Percentiles rank a stretch among this genome's conserved stretches.
Conservation (phyloP, 2,329 filamentous ascomycete species). For the Xylariomycetidae sp. region DNA sequence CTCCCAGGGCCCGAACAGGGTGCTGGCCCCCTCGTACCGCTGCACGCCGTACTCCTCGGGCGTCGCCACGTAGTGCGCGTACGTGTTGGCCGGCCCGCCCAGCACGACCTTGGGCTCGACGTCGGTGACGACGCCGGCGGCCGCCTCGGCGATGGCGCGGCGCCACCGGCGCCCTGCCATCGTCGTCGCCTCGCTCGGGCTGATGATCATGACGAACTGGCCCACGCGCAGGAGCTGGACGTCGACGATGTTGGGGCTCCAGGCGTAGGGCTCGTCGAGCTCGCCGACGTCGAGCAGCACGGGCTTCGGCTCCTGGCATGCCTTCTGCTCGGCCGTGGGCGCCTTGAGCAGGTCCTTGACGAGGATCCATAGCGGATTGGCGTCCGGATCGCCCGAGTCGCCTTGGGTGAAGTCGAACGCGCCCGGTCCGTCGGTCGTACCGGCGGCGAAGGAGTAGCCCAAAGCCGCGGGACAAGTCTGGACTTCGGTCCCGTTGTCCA, state of each 20-base stretch:
- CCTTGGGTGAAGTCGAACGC: slow-evolving; percentile 87
- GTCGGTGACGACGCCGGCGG: slow-evolving; percentile 33
- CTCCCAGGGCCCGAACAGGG: slow-evolving; percentile 78
- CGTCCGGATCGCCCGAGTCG: slow-evolving; percentile 62
- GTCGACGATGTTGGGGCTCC: slow-evolving; percentile 86
- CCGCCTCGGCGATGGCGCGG: slow-evolving; percentile 57
- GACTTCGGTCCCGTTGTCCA: slow-evolving; percentile 66
- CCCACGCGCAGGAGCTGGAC: slow-evolving; percentile 79
- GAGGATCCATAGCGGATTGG: slow-evolving; percentile 72
- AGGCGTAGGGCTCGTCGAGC: slow-evolving; percentile 68
- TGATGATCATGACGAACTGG: slow-evolving; percentile 79
- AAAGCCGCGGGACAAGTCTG: slow-evolving; percentile 79
- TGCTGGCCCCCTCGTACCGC: slow-evolving; percentile 92
- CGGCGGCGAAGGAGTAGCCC: slow-evolving; percentile 85
- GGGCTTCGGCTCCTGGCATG: slow-evolving; percentile 77
- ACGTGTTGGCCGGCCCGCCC: slow-evolving; percentile 83
- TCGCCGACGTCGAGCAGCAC: slow-evolving; percentile 84
- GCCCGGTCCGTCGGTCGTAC: slow-evolving; percentile 84
- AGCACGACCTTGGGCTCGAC: slow-evolving; percentile 67
- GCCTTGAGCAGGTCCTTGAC: slow-evolving; percentile 66
- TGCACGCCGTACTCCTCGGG: slow-evolving; percentile 79
- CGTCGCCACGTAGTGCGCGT: slow-evolving; percentile 77
- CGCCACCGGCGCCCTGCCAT: slow-evolving; percentile 90
- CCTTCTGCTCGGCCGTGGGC: slow-evolving; percentile 63
- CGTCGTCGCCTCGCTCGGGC: slow-evolving; percentile 81